These are phyloP conservation scores for Collariella sp. DNA, from an alignment of 495 filamentous ascomycete genomes.

Conservation along the genomic window DNA sequence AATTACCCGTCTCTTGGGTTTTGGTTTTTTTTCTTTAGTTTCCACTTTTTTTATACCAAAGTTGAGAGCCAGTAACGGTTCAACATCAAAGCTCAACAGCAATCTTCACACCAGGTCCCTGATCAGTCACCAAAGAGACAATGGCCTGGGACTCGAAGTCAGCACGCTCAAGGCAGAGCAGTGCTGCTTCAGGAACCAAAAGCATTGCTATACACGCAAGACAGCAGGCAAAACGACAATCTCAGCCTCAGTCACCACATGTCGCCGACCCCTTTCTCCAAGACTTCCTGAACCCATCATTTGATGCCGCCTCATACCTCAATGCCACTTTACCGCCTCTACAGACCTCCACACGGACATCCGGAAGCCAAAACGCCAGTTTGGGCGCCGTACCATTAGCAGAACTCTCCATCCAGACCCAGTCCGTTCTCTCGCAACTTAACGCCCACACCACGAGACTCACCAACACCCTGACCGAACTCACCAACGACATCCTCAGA, in stretches of 20 bases:
- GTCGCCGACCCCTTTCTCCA: constrained; percentile 52
- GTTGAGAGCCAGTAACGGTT: too few relatives aligned
- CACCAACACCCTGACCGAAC: constrained; percentile 70
- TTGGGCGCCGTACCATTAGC: constrained; percentile 55
- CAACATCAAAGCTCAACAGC: too few relatives aligned
- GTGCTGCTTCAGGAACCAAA: constrained; percentile 19
- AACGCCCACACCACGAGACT: constrained; percentile 79
- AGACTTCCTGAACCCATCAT: constrained; percentile 63
- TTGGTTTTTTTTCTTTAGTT: too few relatives aligned
- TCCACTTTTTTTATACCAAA: too few relatives aligned
- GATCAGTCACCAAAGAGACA: too few relatives aligned
- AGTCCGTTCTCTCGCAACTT: constrained; percentile 75
- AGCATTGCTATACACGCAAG: constrained; percentile 19
- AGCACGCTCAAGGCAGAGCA: constrained; percentile 25
- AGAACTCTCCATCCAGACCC: constrained; percentile 71
- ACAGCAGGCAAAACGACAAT: constrained; percentile 21
- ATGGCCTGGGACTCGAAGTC: constrained; percentile 28
- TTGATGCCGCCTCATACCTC: constrained; percentile 74
- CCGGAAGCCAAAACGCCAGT: constrained; percentile 2
- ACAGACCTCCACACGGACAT: constrained; percentile 28
- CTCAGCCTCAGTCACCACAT: constrained; percentile 43
- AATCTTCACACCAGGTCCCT: too few relatives aligned
- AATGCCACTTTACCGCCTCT: constrained; percentile 65
- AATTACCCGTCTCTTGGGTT: too few relatives aligned
- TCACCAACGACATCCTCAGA: constrained; percentile 91